Conservation (phyloP, 2,329 filamentous ascomycete species). For the Penicillium sp. region DNA sequence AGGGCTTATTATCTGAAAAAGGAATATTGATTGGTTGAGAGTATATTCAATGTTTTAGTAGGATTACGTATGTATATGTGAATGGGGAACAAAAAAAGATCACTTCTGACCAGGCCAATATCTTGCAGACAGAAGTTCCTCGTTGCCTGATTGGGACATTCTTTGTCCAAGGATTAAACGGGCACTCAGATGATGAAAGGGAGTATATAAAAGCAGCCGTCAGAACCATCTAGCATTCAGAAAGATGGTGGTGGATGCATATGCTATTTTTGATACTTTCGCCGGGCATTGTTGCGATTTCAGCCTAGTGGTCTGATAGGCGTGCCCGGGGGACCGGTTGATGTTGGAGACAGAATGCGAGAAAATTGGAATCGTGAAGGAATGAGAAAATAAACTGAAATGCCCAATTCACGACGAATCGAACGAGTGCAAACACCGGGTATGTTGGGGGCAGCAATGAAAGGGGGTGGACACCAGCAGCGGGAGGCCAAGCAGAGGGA, state of each 20-base stretch:
- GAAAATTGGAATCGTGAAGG: not conserved
- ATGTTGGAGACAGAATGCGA: constrained; percentile 5
- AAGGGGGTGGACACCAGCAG: not conserved
- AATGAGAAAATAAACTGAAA: not conserved
- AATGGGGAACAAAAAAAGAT: no score
- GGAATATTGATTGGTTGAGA: no score
- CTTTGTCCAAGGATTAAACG: no score
- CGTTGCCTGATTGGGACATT: no score
- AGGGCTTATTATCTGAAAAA: no score
- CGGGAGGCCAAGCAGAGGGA: constrained; percentile 34
- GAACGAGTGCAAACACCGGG: constrained; percentile 65
- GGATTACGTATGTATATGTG: no score
- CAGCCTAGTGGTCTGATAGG: constrained; percentile 4
- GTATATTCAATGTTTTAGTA: no score
- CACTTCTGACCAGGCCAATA: no score
- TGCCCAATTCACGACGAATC: constrained; percentile 46
- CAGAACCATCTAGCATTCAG: no score
- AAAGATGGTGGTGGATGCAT: constrained; percentile 10
- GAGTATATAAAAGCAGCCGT: no score
- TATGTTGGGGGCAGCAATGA: constrained; percentile 32
- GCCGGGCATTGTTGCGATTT: constrained; percentile 7
- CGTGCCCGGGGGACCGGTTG: constrained; percentile 12
- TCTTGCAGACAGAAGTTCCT: no score
- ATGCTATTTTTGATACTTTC: constrained; percentile 1
- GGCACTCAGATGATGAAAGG: no score